These are phyloP conservation scores for Rhizopus stolonifer DNA, from an alignment of 371 early-diverging fungal genomes.

Conservation along the genomic window DNA sequence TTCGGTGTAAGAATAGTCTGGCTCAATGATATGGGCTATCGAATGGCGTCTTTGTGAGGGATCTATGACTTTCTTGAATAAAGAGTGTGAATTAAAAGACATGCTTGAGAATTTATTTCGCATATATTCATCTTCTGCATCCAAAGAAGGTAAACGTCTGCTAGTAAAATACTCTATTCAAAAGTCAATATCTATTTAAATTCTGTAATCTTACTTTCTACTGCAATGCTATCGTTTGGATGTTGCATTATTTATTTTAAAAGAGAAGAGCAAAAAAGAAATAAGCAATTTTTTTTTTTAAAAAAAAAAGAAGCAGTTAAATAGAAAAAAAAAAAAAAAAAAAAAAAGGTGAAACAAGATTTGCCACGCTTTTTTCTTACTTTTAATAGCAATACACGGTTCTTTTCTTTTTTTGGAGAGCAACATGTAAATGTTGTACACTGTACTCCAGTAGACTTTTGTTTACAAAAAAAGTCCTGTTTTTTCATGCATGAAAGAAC, in stretches of 20 bases:
- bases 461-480: too few relatives aligned
- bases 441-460: too few relatives aligned
- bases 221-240: background rate
- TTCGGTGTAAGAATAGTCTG: background rate
- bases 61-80: background rate
- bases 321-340: too few relatives aligned
- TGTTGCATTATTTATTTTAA: background rate
- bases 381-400: too few relatives aligned
- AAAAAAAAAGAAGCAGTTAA: too few relatives aligned
- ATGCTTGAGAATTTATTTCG: background rate
- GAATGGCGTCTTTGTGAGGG: background rate
- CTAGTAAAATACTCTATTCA: background rate
- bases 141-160: background rate
- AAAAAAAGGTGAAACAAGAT: too few relatives aligned
- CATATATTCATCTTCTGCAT: background rate
- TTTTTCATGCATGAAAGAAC: too few relatives aligned
- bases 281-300: too few relatives aligned
- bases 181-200: background rate
- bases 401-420: too few relatives aligned
- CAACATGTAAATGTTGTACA: too few relatives aligned
- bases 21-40: background rate
- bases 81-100: background rate
- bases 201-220: background rate
- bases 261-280: too few relatives aligned
- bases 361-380: too few relatives aligned